A percentile compares a stretch with the other conserved stretches of the same genome.
phyloP scores from a whole-genome alignment of 768 basidiomycete genomes.

The Leccinum rimulosum region DNA sequence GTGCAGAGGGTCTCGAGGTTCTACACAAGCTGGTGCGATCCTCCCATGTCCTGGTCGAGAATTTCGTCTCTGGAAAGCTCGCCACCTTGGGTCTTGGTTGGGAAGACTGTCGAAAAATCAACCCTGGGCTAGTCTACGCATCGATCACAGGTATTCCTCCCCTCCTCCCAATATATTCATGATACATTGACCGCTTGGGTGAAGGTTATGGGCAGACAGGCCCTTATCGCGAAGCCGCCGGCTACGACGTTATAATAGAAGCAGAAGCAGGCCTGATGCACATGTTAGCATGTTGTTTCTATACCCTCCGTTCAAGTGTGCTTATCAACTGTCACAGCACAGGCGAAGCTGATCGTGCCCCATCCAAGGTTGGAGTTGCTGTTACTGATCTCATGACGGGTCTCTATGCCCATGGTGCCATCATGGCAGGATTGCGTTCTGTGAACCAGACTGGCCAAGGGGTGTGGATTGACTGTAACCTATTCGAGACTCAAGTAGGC shows the following conservation, averaged over 20 bases:
- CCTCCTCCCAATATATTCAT: neutral
- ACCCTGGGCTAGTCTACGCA: slow-evolving; percentile 80
- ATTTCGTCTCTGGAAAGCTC: slow-evolving; percentile 84
- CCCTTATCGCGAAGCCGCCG: slow-evolving; percentile 77
- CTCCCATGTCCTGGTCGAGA: slow-evolving; percentile 88
- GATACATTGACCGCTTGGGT: slow-evolving; percentile 2
- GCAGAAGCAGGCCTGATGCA: slow-evolving; percentile 95
- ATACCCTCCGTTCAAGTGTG: slow-evolving; percentile 9
- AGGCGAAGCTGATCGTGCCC: slow-evolving; percentile 81
- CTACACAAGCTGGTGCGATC: slow-evolving; percentile 64
- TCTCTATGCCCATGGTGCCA: slow-evolving; percentile 88
- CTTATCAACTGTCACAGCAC: slow-evolving; percentile 49
- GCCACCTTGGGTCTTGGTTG: slow-evolving; percentile 82
- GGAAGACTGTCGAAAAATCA: slow-evolving; percentile 75
- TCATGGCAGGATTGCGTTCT: slow-evolving; percentile 86
- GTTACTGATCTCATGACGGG: slow-evolving; percentile 87
- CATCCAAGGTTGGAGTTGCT: slow-evolving; percentile 94
- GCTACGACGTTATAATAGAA: slow-evolving; percentile 86
- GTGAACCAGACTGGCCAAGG: slow-evolving; percentile 83
- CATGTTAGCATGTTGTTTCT: slow-evolving; percentile 52
- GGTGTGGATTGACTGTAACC: slow-evolving; percentile 87
- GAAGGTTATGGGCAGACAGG: slow-evolving; percentile 86
- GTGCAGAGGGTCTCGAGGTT: slow-evolving; percentile 71
- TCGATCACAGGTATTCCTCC: slow-evolving; percentile 72
- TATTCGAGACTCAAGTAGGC: slow-evolving; percentile 86